Conservation (phyloP, 2,329 filamentous ascomycete species). For the Pochonia chlamydosporia region DNA sequence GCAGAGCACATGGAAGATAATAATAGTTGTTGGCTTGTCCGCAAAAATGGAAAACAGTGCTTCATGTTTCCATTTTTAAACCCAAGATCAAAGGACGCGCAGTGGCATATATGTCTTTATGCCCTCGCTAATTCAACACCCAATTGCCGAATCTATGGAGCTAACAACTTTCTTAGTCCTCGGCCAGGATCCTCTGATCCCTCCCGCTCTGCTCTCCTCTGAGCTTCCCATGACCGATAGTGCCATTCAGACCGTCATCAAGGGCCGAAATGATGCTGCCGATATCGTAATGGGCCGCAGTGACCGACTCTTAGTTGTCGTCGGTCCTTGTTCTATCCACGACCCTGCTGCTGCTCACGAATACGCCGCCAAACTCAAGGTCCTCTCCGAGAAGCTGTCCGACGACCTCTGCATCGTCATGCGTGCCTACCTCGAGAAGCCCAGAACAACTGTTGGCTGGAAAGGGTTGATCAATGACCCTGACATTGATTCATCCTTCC, state of each 20-base stretch:
- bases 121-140: neutral
- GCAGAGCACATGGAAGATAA: neutral
- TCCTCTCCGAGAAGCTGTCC: conserved; percentile 71
- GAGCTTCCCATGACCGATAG: conserved; percentile 69
- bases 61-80: neutral
- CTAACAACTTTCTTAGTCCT: conserved; percentile 56
- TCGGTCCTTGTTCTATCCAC: conserved; percentile 96
- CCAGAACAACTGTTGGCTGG: conserved; percentile 96
- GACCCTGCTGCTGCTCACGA: conserved; percentile 84
- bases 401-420: conserved; percentile 88
- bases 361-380: conserved; percentile 76
- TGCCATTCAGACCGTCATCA: conserved; percentile 63
- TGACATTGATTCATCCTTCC: conserved; percentile 92
- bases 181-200: conserved; percentile 89
- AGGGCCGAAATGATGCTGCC: conserved; percentile 62
- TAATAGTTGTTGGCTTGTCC: neutral
- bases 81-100: neutral
- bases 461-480: conserved; percentile 99
- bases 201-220: conserved; percentile 76
- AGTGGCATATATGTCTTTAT: neutral
- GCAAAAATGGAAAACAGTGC: neutral
- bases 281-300: conserved; percentile 72
- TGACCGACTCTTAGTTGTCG: conserved; percentile 88
- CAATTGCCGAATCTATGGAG: neutral
- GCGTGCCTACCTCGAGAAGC: conserved; percentile 99